phyloP scores from a whole-genome alignment of 352 stramenopile species.

The Phytophthora ramorum region DNA sequence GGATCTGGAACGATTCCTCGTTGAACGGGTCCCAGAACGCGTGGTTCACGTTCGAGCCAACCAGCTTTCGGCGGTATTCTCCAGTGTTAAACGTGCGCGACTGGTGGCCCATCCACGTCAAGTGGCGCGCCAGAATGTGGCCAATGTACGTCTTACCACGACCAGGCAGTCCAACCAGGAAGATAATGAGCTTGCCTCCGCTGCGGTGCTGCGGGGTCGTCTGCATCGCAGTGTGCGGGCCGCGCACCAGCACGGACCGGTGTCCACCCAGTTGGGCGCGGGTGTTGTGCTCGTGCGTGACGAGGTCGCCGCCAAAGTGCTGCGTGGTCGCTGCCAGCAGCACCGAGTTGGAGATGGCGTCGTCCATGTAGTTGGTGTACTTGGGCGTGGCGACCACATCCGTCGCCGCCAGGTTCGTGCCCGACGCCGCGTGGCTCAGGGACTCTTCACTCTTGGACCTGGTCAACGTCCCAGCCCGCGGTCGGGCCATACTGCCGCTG shows the following conservation, averaged over 20 bases:
- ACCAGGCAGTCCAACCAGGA: conserved; percentile 78
- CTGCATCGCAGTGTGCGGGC: conserved; percentile 40
- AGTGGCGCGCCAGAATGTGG: conserved; percentile 79
- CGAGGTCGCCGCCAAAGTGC: conserved; percentile 86
- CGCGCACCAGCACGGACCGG: conserved; percentile 65
- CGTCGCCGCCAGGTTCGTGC: conserved; percentile 16
- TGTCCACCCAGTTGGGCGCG: conserved; percentile 77
- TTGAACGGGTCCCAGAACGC: conserved; percentile 86
- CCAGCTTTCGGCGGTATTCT: conserved; percentile 76
- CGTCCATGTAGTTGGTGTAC: conserved; percentile 77
- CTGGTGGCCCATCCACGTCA: conserved; percentile 89
- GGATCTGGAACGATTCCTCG: conserved; percentile 72
- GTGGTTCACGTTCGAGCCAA: conserved; percentile 77
- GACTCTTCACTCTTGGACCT: conserved; percentile 81
- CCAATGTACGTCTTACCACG: conserved; percentile 89
- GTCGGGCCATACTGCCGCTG: conserved; percentile 29
- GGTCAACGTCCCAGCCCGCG: conserved; percentile 63
- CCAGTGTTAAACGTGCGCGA: conserved; percentile 86
- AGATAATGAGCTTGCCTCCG: conserved; percentile 82
- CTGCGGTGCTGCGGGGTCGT: conserved; percentile 44
- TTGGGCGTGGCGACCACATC: conserved; percentile 54
- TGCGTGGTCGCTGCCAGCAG: conserved; percentile 82
- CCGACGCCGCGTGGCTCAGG: conserved; percentile 36
- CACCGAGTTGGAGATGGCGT: conserved; percentile 72
- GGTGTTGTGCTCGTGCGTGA: conserved; percentile 80